phyloP scores from a whole-genome alignment of 306 rosid species.

The Trichosanthes cucumerina region DNA sequence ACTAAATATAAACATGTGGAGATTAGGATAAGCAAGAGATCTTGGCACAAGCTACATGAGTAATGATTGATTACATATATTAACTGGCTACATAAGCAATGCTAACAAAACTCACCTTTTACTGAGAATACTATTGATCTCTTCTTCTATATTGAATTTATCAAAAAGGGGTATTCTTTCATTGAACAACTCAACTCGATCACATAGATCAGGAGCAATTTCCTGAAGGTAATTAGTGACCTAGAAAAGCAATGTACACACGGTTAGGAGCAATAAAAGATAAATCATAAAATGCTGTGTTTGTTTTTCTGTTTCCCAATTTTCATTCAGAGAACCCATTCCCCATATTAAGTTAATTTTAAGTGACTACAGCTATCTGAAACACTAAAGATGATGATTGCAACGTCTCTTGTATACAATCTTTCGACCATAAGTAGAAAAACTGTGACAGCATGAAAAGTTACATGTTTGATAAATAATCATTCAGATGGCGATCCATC shows the following conservation, averaged over 20 bases:
- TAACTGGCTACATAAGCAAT: constrained; percentile 13
- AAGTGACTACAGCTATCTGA: neutral
- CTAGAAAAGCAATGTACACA: constrained; percentile 31
- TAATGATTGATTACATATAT: constrained; percentile 1
- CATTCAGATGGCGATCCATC: neutral
- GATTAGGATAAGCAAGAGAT: neutral
- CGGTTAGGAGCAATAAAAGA: neutral
- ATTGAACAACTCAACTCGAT: constrained; percentile 64
- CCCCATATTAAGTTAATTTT: neutral
- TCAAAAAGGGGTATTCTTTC: constrained; percentile 79
- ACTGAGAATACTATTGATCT: constrained; percentile 74
- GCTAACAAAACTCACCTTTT: constrained; percentile 47
- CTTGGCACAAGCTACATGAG: neutral
- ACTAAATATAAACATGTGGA: neutral
- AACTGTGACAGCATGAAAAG: neutral
- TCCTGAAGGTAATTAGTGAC: constrained; percentile 97
- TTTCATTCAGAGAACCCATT: neutral
- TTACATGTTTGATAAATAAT: neutral
- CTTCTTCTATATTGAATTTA: constrained; percentile 81
- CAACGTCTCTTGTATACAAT: neutral
- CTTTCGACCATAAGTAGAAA: neutral
- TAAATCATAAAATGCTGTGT: neutral
- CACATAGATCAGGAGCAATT: constrained; percentile 90
- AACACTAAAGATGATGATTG: neutral
- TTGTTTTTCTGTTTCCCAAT: neutral